Evolutionary conservation across 495 filamentous ascomycete species (phyloP), one percentile per base, ranked within the genome.

Genomic region (Penicillium longicatenatum): DNA sequence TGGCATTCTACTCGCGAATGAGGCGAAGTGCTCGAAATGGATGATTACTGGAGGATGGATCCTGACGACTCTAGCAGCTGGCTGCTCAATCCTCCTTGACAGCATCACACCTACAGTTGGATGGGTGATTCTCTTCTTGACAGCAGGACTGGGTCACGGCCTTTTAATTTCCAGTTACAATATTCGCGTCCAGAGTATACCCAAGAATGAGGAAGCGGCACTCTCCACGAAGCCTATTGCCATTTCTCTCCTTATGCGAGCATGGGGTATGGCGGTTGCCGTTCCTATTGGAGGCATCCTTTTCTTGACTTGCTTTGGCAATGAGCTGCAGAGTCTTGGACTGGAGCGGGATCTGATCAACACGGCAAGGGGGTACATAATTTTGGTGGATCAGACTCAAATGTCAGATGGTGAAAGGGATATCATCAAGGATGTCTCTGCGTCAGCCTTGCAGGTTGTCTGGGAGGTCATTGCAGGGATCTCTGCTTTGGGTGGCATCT

Each of bases 191-290:
- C 82, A 85, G 50, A 79, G 44, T 43, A 33, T 58, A 17, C 60
- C 53, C 12, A 57, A 57, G 26, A 51, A 55, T 1, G 62, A 60
- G 17, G 60, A 49, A 0, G 10, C 37, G 4, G 58, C 59, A 3
- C 33, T 62, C 1, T 52, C 68, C 4, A 62, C 59, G 1, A 58
- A 69, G 17, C 59, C 69, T 10, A 58, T 54, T n/a, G 78, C 76
- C 39, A 80, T 86, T 67, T 85, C 86, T 53, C 77, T 79, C 20
- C 86, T 88, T 54, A 72, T 82, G 53, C 77, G 85, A 2, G 77
- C 79, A 0, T 75, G 85, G 66, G 87, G 86, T 14, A 86, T 87
- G 79, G 81, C 82, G 14, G 59, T 87, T 21, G 86, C 86, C 6
- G 77, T 89, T 12, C 85, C 84, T 14, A 72, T 88, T 22, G 81